These are phyloP conservation scores for Phlebopus sp. DNA, from an alignment of 1,284 basidiomycete genomes.

Conservation along the genomic window DNA sequence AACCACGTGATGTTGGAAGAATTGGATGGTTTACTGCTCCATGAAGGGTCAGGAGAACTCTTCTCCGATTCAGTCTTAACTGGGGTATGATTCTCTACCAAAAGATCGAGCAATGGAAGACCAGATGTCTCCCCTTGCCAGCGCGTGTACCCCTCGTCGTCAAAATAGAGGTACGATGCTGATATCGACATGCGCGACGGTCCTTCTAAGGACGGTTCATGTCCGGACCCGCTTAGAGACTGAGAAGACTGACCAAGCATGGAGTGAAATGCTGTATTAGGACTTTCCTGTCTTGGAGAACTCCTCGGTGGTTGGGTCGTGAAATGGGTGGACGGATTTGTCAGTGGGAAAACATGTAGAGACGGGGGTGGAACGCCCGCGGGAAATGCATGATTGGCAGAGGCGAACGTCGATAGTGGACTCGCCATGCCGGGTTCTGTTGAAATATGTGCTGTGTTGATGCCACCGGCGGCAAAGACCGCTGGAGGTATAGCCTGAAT, in stretches of 20 bases:
- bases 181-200: slow-evolving; percentile 59
- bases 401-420: slow-evolving; percentile 55
- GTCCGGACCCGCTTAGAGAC: slow-evolving; percentile 14
- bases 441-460: slow-evolving; percentile 29
- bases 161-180: slow-evolving; percentile 77
- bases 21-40: slow-evolving; percentile 27
- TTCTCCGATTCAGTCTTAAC: slow-evolving; percentile 37
- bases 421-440: slow-evolving; percentile 36
- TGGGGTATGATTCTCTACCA: slow-evolving; percentile 57
- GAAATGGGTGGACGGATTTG: slow-evolving; percentile 77
- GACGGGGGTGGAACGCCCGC: slow-evolving; percentile 74
- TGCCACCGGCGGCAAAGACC: slow-evolving; percentile 63
- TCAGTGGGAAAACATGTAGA: slow-evolving; percentile 68
- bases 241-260: slow-evolving; percentile 36
- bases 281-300: slow-evolving; percentile 43
- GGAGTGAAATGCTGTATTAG: slow-evolving; percentile 41
- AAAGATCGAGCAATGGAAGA: slow-evolving; percentile 77
- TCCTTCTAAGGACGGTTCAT: slow-evolving; percentile 54
- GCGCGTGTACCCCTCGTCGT: slow-evolving; percentile 78
- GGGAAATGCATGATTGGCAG: slow-evolving; percentile 45
- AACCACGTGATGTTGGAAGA: slow-evolving; percentile 56
- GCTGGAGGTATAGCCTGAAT: slow-evolving; percentile 79
- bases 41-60: slow-evolving; percentile 21
- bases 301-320: slow-evolving; percentile 40
- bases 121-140: slow-evolving; percentile 92